These are phyloP conservation scores for Penicillium salamii DNA, from an alignment of 495 filamentous ascomycete genomes.

Conservation along the genomic window DNA sequence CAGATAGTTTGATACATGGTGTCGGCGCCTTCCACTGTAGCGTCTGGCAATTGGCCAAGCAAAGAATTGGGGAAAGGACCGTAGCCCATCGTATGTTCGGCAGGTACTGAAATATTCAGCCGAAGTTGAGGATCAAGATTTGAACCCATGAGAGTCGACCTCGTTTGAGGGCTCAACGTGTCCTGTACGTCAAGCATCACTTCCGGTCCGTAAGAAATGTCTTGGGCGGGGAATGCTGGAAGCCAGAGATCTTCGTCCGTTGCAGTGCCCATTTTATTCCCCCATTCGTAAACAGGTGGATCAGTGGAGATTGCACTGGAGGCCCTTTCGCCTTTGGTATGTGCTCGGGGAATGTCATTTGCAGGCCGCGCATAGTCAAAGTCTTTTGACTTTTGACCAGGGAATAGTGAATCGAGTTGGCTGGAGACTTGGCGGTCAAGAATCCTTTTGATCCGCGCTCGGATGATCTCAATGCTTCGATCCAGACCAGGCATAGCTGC, in stretches of 20 bases:
- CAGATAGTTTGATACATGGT: not conserved
- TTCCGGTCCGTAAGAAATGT: slow-evolving; percentile 9
- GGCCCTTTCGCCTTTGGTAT: not conserved
- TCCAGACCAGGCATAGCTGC: slow-evolving; percentile 11
- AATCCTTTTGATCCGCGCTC: slow-evolving; percentile 8
- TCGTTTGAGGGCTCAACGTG: slow-evolving; percentile 6
- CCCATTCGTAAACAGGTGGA: not conserved
- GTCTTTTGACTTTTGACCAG: not conserved
- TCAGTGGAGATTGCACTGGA: not conserved
- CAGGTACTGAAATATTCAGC: slow-evolving; percentile 3
- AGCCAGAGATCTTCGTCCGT: slow-evolving; percentile 6
- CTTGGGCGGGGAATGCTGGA: slow-evolving; percentile 13
- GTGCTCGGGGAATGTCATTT: not conserved
- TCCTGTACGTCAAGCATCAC: slow-evolving; percentile 2
- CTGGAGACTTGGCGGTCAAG: slow-evolving; percentile 2
- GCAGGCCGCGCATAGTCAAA: not conserved
- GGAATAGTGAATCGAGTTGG: slow-evolving; percentile 9
- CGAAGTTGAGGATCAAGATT: slow-evolving; percentile 13
- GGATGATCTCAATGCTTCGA: slow-evolving; percentile 17
- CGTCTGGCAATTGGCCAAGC: not conserved
- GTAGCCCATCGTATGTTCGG: not conserved
- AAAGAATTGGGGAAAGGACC: not conserved
- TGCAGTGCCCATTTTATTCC: not conserved
- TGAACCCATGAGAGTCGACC: slow-evolving; percentile 6
- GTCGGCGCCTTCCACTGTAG: not conserved